A percentile compares a stretch with the other conserved stretches of the same genome.
Conservation (phyloP, 2,329 filamentous ascomycete species). For the Beauveria caledonica region DNA sequence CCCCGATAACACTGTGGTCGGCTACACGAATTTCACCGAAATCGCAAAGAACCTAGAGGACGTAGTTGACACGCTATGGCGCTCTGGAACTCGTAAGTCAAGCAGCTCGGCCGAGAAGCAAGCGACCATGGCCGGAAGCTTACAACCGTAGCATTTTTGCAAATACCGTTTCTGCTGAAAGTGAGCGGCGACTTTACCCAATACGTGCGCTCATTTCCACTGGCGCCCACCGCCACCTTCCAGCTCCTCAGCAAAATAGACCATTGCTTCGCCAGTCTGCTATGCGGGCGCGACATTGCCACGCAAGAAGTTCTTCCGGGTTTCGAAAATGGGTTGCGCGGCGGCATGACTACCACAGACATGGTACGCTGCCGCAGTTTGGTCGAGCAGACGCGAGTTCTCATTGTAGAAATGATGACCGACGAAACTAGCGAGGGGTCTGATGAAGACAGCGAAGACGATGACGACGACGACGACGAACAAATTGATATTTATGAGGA, state of each 20-base stretch:
- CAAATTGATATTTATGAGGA: background rate
- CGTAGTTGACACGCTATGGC: slow-evolving; percentile 75
- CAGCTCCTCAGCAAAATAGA: slow-evolving; percentile 69
- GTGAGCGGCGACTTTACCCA: slow-evolving; percentile 65
- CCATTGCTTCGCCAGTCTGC: slow-evolving; percentile 68
- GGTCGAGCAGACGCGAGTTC: slow-evolving; percentile 65
- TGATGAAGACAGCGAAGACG: background rate
- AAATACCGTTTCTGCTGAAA: slow-evolving; percentile 76
- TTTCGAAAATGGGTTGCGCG: slow-evolving; percentile 51
- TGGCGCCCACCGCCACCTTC: slow-evolving; percentile 57
- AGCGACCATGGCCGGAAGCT: background rate
- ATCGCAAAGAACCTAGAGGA: slow-evolving; percentile 66
- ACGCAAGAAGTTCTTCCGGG: slow-evolving; percentile 61
- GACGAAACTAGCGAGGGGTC: slow-evolving; percentile 16
- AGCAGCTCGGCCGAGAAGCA: background rate
- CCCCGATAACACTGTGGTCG: slow-evolving; percentile 38
- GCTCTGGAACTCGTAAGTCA: slow-evolving; percentile 71
- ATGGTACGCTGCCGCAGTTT: slow-evolving; percentile 81
- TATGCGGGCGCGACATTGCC: slow-evolving; percentile 59
- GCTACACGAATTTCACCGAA: slow-evolving; percentile 56
- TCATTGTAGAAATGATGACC: slow-evolving; percentile 61
- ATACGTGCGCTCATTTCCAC: slow-evolving; percentile 63
- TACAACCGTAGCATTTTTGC: slow-evolving; percentile 53
- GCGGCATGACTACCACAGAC: slow-evolving; percentile 68
- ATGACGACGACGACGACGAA: slow-evolving; percentile 16